A percentile compares a stretch with the other conserved stretches of the same genome.
These are phyloP conservation scores for Symbiodinium natans DNA, from an alignment of 73 alveolate genomes.

Conservation along the genomic window DNA sequence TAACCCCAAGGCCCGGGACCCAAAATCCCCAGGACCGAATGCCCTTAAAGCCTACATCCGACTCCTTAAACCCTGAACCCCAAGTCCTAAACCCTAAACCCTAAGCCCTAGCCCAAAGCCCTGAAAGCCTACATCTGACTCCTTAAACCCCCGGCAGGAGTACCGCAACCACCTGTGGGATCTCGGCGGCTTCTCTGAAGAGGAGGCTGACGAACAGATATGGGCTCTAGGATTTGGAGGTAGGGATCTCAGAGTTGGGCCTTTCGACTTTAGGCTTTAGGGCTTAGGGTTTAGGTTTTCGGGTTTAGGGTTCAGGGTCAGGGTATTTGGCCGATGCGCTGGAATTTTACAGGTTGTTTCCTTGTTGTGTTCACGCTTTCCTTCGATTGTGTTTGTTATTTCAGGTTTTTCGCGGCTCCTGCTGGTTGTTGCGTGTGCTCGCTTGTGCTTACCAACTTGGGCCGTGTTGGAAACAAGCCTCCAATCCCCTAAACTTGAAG, in stretches of 20 bases:
- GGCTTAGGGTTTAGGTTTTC: neutral
- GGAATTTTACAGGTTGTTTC: no score
- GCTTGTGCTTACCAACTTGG: no score
- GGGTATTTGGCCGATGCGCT: no score
- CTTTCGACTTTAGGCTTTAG: neutral
- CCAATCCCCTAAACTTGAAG: neutral
- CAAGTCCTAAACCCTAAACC: neutral
- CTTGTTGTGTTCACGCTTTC: no score
- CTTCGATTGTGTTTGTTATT: no score
- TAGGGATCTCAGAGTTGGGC: neutral
- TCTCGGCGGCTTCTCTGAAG: constrained; percentile 38
- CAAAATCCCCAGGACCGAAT: neutral
- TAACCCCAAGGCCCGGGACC: neutral
- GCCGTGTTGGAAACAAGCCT: neutral
- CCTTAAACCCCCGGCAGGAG: neutral
- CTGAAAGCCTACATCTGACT: neutral
- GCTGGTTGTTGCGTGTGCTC: no score
- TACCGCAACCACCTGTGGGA: neutral
- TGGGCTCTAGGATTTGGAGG: no score
- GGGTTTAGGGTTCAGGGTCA: no score
- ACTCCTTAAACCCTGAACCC: neutral
- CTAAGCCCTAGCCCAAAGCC: neutral
- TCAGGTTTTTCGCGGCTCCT: no score
- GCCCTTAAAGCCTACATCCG: no score
- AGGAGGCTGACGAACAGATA: neutral